Evolutionary conservation across 163 green algal species (phyloP).

Genomic region (Botryococcus braunii): DNA sequence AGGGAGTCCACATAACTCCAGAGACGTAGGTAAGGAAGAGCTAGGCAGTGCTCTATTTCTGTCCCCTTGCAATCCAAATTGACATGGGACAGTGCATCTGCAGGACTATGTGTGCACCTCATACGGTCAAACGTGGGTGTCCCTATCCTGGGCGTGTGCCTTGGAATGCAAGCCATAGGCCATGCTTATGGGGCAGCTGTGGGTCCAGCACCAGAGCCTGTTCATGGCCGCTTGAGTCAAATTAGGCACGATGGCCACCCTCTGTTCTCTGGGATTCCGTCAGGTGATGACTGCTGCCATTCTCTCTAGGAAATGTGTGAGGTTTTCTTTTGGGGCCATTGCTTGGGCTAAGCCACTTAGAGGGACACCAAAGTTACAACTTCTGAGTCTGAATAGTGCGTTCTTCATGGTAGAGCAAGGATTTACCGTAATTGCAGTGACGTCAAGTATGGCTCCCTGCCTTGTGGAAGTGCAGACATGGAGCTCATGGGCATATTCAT

Average conservation of each 20-base stretch:
- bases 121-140: conserved; percentile 45
- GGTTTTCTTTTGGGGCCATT: too few species aligned
- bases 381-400: too few species aligned
- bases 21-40: conserved; percentile 62
- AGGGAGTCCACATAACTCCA: conserved; percentile 53
- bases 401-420: too few species aligned
- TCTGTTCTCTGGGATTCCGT: conserved; percentile 75
- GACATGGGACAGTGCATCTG: background rate
- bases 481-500: too few species aligned
- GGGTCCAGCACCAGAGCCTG: conserved; percentile 63
- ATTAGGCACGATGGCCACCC: conserved; percentile 60
- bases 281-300: too few species aligned
- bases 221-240: conserved; percentile 74
- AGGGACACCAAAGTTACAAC: too few species aligned
- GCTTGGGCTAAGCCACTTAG: too few species aligned
- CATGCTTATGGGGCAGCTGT: conserved; percentile 61
- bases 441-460: too few species aligned
- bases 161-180: conserved; percentile 89
- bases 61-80: background rate
- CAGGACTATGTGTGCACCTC: conserved; percentile 73
- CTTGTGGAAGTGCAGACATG: too few species aligned
- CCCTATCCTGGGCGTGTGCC: conserved; percentile 88
- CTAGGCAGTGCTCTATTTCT: background rate
- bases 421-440: too few species aligned
- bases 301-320: too few species aligned